phyloP scores from a whole-genome alignment of 176 grass and related monocot species.

The Oryza longistaminata region DNA sequence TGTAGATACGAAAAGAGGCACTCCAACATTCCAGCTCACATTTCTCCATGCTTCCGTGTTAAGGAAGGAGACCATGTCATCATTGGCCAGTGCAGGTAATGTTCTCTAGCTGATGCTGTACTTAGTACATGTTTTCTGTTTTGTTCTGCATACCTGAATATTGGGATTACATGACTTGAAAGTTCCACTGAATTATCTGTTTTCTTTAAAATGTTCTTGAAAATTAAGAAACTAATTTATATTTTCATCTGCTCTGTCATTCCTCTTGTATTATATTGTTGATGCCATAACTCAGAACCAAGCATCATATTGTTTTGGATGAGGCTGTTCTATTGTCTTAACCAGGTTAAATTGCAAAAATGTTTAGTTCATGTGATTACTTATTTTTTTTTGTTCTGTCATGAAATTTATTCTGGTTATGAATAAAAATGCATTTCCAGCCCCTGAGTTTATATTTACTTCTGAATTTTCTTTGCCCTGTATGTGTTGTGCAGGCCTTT shows the following conservation, averaged over 20 bases:
- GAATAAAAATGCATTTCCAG: background rate
- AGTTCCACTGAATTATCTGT: background rate
- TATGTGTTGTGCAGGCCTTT: constrained; percentile 41
- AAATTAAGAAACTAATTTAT: background rate
- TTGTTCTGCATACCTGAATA: background rate
- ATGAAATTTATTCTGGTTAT: background rate
- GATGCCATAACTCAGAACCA: background rate
- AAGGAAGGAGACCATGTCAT: constrained; percentile 65
- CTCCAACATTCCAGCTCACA: constrained; percentile 50
- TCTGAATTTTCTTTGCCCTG: background rate
- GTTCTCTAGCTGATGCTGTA: background rate
- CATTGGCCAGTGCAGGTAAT: constrained; percentile 61
- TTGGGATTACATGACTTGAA: background rate
- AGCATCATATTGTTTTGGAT: background rate
- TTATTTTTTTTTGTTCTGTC: background rate
- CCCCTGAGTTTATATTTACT: background rate
- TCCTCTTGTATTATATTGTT: background rate
- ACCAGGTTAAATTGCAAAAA: background rate
- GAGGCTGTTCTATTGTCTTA: background rate
- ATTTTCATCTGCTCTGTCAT: background rate
- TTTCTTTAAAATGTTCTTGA: constrained; percentile 3
- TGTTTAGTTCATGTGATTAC: background rate
- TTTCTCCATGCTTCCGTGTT: constrained; percentile 57
- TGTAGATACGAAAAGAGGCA: constrained; percentile 61
- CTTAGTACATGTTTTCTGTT: background rate